Conservation (phyloP, 495 filamentous ascomycete species). For the Podospora anserina region DNA sequence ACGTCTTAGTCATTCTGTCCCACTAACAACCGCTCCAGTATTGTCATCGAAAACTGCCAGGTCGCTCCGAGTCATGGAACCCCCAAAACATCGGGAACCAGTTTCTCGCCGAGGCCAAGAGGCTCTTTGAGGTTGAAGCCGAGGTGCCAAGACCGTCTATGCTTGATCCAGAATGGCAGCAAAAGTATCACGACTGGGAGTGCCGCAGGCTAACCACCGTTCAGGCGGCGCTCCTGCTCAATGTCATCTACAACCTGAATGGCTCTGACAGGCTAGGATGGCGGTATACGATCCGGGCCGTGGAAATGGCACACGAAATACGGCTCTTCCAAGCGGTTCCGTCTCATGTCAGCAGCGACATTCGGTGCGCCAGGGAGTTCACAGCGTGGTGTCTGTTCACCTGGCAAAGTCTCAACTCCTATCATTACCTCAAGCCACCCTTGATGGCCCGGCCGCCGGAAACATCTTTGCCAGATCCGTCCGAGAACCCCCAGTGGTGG, state of each 20-base stretch:
- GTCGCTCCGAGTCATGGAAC: constrained; percentile 38
- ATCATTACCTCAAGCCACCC: constrained; percentile 32
- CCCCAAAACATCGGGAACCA: constrained; percentile 36
- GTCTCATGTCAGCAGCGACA: constrained; percentile 9
- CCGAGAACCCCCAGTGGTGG: constrained; percentile 32
- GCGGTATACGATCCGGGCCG: constrained; percentile 31
- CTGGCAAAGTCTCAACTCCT: constrained; percentile 34
- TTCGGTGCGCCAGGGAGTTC: constrained; percentile 28
- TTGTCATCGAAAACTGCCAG: constrained; percentile 29
- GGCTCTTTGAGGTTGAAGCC: constrained; percentile 38
- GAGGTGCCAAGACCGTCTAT: constrained; percentile 17
- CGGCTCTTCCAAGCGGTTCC: constrained; percentile 23
- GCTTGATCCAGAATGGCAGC: constrained; percentile 21
- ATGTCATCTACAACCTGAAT: constrained; percentile 30
- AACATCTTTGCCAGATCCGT: constrained; percentile 32
- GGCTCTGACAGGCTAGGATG: constrained; percentile 39
- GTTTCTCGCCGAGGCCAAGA: constrained; percentile 40
- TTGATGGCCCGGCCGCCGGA: constrained; percentile 27
- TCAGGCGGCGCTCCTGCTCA: constrained; percentile 34
- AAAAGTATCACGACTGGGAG: constrained; percentile 26
- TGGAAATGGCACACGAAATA: constrained; percentile 36
- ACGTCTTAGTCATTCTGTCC: neutral
- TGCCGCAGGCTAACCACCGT: constrained; percentile 33
- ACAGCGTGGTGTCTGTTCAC: constrained; percentile 39
- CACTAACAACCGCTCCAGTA: constrained; percentile 22